Conservation (phyloP, 345 rosid species). For the Hirschfeldia incana region DNA sequence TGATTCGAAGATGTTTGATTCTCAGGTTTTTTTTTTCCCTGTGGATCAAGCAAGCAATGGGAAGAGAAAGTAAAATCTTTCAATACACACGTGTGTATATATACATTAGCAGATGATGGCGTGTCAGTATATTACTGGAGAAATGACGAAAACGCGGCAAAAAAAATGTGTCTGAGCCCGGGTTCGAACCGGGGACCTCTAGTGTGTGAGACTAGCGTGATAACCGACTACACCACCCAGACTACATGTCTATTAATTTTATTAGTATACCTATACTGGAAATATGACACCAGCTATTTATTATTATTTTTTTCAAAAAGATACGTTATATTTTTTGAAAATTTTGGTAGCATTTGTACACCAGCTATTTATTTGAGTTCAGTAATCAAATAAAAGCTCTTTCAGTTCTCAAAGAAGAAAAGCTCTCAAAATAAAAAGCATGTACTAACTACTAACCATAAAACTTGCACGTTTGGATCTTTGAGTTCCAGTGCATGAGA, state of each 20-base stretch:
- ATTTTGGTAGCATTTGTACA: too few species aligned
- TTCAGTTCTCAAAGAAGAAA: too few species aligned
- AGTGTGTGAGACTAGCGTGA: constrained; percentile 85
- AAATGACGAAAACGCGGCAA: not conserved
- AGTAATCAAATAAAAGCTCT: too few species aligned
- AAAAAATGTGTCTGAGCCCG: constrained; percentile 51
- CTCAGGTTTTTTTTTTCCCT: constrained; percentile 22
- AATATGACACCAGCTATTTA: too few species aligned
- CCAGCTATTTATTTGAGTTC: too few species aligned
- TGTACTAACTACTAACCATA: too few species aligned
- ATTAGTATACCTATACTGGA: too few species aligned
- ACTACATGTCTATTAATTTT: not conserved
- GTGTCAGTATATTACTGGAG: not conserved
- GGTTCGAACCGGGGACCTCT: constrained; percentile 73
- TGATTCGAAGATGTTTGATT: constrained; percentile 22
- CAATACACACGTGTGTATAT: not conserved
- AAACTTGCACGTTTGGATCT: too few species aligned
- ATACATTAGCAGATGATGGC: not conserved
- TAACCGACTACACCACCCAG: constrained; percentile 80
- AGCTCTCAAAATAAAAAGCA: too few species aligned
- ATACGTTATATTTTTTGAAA: too few species aligned
- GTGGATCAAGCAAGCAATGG: constrained; percentile 32
- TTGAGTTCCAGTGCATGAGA: too few species aligned
- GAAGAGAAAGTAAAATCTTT: not conserved
- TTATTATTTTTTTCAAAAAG: too few species aligned